Evolutionary conservation across 2,329 filamentous ascomycete genomes (phyloP).

Genomic region (Fonsecaea multimorphosa): DNA sequence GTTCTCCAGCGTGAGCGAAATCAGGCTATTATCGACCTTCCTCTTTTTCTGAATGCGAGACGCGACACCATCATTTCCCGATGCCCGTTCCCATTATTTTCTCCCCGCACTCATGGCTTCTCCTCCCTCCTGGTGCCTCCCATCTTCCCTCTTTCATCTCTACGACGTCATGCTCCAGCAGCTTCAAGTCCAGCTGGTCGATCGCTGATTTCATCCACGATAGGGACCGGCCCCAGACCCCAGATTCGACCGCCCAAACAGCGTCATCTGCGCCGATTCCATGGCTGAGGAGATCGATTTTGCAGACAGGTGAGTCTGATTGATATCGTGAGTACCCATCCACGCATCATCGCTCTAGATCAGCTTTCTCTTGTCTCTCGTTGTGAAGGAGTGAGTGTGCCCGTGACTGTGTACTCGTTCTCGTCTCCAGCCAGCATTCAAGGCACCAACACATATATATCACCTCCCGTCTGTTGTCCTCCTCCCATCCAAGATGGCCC

Average conservation of each 20-base stretch:
- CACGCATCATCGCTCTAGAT: not conserved
- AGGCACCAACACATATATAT: not conserved
- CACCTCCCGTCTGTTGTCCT: not conserved
- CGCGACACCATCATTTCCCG: not conserved
- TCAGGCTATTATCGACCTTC: conserved; percentile 6
- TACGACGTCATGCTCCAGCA: conserved; percentile 15
- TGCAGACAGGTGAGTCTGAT: conserved; percentile 6
- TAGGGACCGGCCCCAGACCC: conserved; percentile 3
- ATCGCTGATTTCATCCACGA: conserved; percentile 12
- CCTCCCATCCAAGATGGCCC: not conserved
- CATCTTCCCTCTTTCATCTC: conserved; percentile 5
- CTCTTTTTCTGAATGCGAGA: not conserved
- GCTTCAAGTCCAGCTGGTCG: not conserved
- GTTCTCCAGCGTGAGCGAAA: not conserved
- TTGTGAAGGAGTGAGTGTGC: not conserved
- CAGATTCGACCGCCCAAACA: not conserved
- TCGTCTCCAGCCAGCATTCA: not conserved
- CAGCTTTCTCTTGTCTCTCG: not conserved
- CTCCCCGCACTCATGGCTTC: conserved; percentile 5
- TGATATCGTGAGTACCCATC: not conserved
- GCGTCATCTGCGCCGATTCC: conserved; percentile 9
- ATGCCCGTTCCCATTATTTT: too few species aligned
- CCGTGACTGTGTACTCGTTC: not conserved
- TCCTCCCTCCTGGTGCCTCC: not conserved
- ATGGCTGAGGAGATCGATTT: conserved; percentile 1